Evolutionary conservation across 306 rosid species (phyloP).

Genomic region (Mimosa bimucronata): DNA sequence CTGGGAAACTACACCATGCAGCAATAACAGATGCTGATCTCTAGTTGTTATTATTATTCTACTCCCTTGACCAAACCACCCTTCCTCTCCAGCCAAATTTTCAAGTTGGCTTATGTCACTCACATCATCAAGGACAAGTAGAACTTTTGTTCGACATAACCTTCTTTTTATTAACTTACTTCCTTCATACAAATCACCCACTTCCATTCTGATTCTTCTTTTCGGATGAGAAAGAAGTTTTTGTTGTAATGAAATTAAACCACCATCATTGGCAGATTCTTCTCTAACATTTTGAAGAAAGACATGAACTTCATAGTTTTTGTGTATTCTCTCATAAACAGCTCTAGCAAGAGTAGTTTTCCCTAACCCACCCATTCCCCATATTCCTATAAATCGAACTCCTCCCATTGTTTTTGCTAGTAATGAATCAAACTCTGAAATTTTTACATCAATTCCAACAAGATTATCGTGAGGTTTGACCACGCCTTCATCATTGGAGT

Average conservation of each 20-base stretch:
- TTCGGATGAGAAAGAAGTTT: not conserved
- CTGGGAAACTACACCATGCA: not conserved
- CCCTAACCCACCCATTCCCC: not conserved
- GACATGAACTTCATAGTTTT: not conserved
- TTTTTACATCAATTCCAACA: not conserved
- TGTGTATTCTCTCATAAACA: not conserved
- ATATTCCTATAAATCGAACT: not conserved
- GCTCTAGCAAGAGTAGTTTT: not conserved
- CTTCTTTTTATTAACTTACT: not conserved
- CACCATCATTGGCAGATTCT: too few relatives aligned
- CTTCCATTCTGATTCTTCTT: not conserved
- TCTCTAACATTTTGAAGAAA: not conserved
- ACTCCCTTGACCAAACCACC: not conserved
- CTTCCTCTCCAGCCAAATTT: not conserved
- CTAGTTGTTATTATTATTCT: not conserved
- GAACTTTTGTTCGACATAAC: not conserved
- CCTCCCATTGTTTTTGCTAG: not conserved
- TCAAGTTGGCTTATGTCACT: not conserved
- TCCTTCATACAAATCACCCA: not conserved
- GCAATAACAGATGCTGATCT: not conserved
- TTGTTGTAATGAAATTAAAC: too few relatives aligned
- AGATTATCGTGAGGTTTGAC: not conserved
- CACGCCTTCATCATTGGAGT: not conserved
- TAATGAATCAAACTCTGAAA: not conserved
- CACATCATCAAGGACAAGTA: conserved; percentile 12